Base-by-base conservation (phyloP, 305 asterid genomes). In the Fraxinus nigra region DNA sequence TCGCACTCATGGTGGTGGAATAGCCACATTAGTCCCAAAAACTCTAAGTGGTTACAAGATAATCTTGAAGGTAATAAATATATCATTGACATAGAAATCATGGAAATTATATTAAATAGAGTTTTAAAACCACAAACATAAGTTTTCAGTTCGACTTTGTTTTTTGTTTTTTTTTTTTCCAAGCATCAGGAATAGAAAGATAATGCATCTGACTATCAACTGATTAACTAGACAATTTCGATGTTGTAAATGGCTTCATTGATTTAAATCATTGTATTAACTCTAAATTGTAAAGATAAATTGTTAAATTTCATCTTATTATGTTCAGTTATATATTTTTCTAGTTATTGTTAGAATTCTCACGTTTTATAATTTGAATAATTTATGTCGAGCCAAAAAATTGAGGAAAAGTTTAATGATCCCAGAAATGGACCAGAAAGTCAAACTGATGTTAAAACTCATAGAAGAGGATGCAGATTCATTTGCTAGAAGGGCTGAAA, bases 1-100 rank as follows among this genome's bases (percentile, higher is more conserved):
- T 92, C 98, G 63, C 94, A 93, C 85, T 90, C 98, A 4, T 95
- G 98, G 99, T 92, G 95, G 97, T 93, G 98, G 97, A 97, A 95
- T 84, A 95, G 97, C 92, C 99, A 94, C 87, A 79, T 94, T 79
- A 91, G 94, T 90, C 92, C 95, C 77, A 94, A 93, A 85, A 96
- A 94, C 91, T 88, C 91, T 4, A 94, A 85, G 89, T 96, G 98
- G 98, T 92, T 96, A 30, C 97, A 92, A 88, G 99, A 96, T n/a
- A 96, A 93, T 87, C 94, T 96, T 18, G 97, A 96, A 89, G 94
- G 99, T 93, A 84, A 82, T n/a, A 54, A 84, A 81, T 54, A 54
- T 54, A n/a, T 54, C 3, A 54, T n/a, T 54, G 24, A n/a, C 7
- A 8, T 54, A n/a, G 65, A n/a, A 54, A 54, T n/a, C 65, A 18